phyloP scores from a whole-genome alignment of 2,329 filamentous ascomycete genomes.

The Ophiostoma ulmi region DNA sequence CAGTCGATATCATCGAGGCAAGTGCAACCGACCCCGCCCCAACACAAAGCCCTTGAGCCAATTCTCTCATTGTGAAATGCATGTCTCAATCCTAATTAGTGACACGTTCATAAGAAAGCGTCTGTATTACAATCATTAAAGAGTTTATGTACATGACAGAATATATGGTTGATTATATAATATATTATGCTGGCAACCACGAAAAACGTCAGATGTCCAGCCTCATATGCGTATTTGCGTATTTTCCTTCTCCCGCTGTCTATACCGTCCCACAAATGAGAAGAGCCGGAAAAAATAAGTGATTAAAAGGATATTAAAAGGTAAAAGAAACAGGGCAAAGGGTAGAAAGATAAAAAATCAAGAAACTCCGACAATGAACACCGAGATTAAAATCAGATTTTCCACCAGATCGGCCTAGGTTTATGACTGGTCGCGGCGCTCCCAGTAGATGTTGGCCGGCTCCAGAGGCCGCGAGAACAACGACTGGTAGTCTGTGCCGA shows the following conservation, averaged over 20 bases:
- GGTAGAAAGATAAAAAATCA: not conserved
- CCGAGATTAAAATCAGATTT: not conserved
- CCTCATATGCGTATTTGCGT: not conserved
- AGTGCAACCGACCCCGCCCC: not conserved
- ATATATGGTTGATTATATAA: not conserved
- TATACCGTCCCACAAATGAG: not conserved
- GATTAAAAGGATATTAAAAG: not conserved
- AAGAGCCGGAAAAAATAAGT: not conserved
- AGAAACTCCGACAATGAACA: constrained; percentile 4
- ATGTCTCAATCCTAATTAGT: not conserved
- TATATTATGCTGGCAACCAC: not conserved
- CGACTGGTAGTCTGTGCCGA: constrained; percentile 63
- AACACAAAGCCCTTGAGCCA: not conserved
- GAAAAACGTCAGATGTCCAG: not conserved
- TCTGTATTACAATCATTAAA: not conserved
- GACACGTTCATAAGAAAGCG: not conserved
- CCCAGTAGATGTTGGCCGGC: constrained; percentile 69
- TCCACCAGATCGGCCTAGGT: not conserved
- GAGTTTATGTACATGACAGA: not conserved
- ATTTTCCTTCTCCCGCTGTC: constrained; percentile 7
- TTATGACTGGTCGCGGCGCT: constrained; percentile 53
- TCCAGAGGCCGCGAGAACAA: constrained; percentile 69
- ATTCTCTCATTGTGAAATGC: not conserved
- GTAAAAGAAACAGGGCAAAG: not conserved
- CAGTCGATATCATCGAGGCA: not conserved